A percentile compares a stretch with the other conserved stretches of the same genome.
Evolutionary conservation across 805 yeast species (phyloP).

Genomic region (Pichia pseudocactophila): DNA sequence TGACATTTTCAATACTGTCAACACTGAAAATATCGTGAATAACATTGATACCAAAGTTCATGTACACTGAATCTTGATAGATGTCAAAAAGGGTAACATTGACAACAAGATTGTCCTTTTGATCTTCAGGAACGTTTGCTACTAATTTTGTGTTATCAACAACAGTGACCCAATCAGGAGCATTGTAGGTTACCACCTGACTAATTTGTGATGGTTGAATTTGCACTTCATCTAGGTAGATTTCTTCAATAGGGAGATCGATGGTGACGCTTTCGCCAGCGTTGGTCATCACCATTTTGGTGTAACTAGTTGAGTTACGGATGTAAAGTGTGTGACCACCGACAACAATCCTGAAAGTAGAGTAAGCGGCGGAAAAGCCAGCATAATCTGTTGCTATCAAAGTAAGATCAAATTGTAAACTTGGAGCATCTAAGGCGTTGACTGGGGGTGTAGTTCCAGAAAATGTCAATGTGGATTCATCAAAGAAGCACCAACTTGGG

Average conservation of each 20-base stretch:
- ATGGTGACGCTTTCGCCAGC: conserved; percentile 45
- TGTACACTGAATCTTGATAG: conserved; percentile 49
- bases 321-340: conserved; percentile 86
- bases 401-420: conserved; percentile 56
- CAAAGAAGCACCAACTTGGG: conserved; percentile 83
- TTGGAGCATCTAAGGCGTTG: conserved; percentile 83
- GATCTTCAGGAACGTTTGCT: conserved; percentile 49
- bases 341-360: conserved; percentile 61
- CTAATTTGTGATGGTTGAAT: conserved; percentile 48
- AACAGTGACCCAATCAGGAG: conserved; percentile 55
- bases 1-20: conserved; percentile 42
- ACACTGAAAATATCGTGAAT: conserved; percentile 49
- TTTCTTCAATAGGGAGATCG: conserved; percentile 52
- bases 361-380: conserved; percentile 66
- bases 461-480: conserved; percentile 53
- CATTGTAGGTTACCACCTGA: conserved; percentile 35
- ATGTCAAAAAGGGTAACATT: conserved; percentile 49
- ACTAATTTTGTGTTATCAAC: conserved; percentile 32
- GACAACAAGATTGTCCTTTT: conserved; percentile 33
- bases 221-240: conserved; percentile 52
- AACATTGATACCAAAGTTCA: conserved; percentile 50
- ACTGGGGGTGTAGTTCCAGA: conserved; percentile 84
- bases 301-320: conserved; percentile 39
- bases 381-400: conserved; percentile 71
- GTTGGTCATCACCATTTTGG: conserved; percentile 50